Evolutionary conservation across 1,139 yeast genomes (phyloP), one percentile per base, ranked within the genome.

Genomic region (Pichia sp.): DNA sequence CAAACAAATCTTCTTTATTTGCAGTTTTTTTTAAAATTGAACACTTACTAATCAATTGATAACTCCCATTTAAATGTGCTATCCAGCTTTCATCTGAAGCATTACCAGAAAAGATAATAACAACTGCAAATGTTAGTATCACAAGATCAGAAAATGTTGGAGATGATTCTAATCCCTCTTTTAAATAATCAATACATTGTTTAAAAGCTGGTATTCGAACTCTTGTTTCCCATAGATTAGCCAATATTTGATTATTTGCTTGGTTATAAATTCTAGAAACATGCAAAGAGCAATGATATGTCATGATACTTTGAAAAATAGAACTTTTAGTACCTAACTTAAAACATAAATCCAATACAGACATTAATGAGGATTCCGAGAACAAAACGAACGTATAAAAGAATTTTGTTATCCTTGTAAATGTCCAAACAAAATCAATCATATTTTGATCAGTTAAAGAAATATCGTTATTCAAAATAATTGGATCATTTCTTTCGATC

Each of bases 341-440:
- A 27, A 53, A 40, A 9, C 47, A 41, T 4, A 43, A 16, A 24
- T 46, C 45, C 5, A 42, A 20, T 3, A 48, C 26, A 6, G 44
- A 43, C 9, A 28, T 26, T 20, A 41, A 23, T 6, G 39, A 35
- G n/a, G 46, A 42, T 26, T 49, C 52, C 1, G 56, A 46, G 35
- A 24, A 51, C 8, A 51, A 26, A 9, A 45, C 41, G 30, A 53
- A 43, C 10, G 48, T 47, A 26, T 45, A 53, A 28, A 43, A 51
- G 20, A 41, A 47, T 28, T 44, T 46, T 7, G 55, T 47, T 5
- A 40, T 31, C 11, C 35, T 37, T 4, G 48, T 37, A 28, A 51
- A 30, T 6, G 55, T 49, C 56, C 56, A 53, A 10, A 51, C 47
- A 41, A 53, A 53, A 37, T 53, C 50, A 22, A 51, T 30, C 22